phyloP scores from a whole-genome alignment of 768 basidiomycete genomes.

The Tulasnella sp. region DNA sequence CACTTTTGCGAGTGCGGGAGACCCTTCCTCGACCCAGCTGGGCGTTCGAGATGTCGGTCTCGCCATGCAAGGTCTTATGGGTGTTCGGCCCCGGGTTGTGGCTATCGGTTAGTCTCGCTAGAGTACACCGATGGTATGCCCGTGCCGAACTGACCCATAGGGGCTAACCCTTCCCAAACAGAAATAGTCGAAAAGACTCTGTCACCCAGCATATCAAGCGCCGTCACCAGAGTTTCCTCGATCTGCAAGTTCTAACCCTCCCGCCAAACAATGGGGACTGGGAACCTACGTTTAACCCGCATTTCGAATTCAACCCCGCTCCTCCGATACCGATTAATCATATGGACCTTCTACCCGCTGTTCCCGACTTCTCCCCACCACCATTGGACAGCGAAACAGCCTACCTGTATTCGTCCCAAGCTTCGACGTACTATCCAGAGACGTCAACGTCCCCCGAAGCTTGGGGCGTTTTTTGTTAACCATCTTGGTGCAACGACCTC shows the following conservation, averaged over 20 bases:
- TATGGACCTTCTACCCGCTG: background rate
- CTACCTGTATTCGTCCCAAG: background rate
- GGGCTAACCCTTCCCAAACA: background rate
- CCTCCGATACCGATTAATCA: background rate
- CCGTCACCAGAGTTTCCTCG: background rate
- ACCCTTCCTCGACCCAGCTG: background rate
- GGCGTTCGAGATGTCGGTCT: background rate
- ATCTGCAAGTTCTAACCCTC: background rate
- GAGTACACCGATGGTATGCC: background rate
- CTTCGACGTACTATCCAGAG: background rate
- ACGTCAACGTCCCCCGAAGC: background rate
- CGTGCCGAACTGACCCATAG: background rate
- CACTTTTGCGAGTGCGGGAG: background rate
- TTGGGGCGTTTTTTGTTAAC: no score
- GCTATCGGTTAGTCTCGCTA: background rate
- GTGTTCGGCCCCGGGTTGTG: background rate
- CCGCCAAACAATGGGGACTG: background rate
- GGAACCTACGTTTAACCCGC: background rate
- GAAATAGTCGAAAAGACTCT: background rate
- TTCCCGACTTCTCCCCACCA: background rate
- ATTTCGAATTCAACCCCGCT: background rate
- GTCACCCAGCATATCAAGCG: background rate
- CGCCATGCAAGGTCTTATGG: background rate
- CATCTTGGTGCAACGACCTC: background rate
- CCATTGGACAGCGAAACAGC: background rate